Evolutionary conservation across 2,329 filamentous ascomycete genomes (phyloP), one percentile per base, ranked within the genome.

Genomic region (Pleomassaria siparia): DNA sequence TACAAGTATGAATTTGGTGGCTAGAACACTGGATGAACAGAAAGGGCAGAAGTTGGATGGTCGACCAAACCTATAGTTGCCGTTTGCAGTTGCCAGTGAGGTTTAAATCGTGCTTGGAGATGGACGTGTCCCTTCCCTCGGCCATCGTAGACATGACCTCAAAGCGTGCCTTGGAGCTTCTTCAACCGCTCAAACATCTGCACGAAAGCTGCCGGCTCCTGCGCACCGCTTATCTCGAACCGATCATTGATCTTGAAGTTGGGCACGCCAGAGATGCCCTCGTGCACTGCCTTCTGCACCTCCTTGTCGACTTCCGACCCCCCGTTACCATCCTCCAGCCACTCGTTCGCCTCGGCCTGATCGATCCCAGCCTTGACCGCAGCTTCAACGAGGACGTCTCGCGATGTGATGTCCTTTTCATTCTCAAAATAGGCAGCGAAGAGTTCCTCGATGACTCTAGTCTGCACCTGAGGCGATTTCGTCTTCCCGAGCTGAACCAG

Each of bases 231-330:
- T 24, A 92, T 69, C 56, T 85, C 80, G 67, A 83, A 86, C 56
- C 74, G 76, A 1, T 76, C 84, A 60, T 91, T 86, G 53, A 94
- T 80, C 11, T 83, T 83, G 65, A 89, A 91, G 66, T 88, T 82
- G 6, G 89, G 88, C 51, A 94, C 89, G 0, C 87, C 87, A 44
- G 72, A 77, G 30, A 91, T 77, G 45, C 76, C 75, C 60, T 79
- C 75, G 49, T 59, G 58, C 50, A 71, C 62, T 42, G 76, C 69
- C 64, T 70, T 62, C 67, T 62, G 59, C 11, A 77, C 75, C 59
- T 78, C 76, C 50, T 70, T 72, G 65, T 76, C 74, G 26, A 76
- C 73, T 55, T 73, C 69, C 22, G 69, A 51, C 15, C 77, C 69
- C 16, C 75, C 75, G 49, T 74, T 74, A 2, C 67, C 76, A 37